Conservation (phyloP, 805 yeast genomes). For the Blastobotrys muscicola region DNA sequence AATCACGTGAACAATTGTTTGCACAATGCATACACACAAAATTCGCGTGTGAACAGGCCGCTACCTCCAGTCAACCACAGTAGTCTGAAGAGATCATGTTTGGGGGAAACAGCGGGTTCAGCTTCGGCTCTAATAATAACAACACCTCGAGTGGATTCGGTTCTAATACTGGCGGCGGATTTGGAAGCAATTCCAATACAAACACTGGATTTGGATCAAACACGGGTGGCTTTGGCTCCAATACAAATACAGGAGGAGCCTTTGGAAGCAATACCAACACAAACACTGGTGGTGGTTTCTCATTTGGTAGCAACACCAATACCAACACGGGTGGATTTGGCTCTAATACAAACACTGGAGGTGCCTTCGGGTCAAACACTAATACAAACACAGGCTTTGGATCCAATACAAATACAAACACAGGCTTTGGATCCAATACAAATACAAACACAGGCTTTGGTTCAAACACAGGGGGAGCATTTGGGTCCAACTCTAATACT, state of each 20-base stretch:
- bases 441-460: neutral
- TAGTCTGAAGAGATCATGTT: neutral
- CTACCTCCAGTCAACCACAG: too few relatives aligned
- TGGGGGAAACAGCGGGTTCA: neutral
- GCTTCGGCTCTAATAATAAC: neutral
- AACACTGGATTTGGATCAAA: conserved; percentile 1
- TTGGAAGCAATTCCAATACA: conserved; percentile 1
- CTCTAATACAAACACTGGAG: neutral
- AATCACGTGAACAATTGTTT: too few relatives aligned
- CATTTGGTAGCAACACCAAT: conserved; percentile 1
- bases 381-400: conserved; percentile 20
- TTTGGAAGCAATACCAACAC: conserved; percentile 12
- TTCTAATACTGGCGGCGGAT: neutral
- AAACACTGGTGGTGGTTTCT: conserved; percentile 16
- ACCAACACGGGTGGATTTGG: conserved; percentile 3
- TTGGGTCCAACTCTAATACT: neutral
- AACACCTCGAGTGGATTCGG: neutral
- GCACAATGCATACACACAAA: too few relatives aligned
- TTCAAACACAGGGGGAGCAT: neutral
- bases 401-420: neutral
- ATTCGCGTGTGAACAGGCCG: too few relatives aligned
- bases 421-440: neutral
- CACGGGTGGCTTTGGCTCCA: conserved; percentile 8
- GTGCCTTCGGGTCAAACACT: conserved; percentile 7
- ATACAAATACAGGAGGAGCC: conserved; percentile 7